Percentiles rank a stretch among this genome's conserved stretches.
Evolutionary conservation across 352 stramenopile species (phyloP).

Genomic region (Globisporangium iwayamae): DNA sequence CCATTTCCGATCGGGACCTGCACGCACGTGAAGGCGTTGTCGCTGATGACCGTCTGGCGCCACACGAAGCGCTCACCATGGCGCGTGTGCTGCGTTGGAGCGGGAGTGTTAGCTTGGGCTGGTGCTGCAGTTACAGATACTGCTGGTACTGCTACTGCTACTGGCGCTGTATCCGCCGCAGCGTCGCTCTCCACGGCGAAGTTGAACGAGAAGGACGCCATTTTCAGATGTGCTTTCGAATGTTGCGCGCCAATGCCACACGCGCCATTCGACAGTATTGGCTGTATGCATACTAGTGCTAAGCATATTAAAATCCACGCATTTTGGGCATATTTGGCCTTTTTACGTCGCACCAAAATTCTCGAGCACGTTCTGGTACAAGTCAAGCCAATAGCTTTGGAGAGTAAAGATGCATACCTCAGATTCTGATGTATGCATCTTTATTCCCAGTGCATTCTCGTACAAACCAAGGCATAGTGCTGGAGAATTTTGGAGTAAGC

Average conservation of each 20-base stretch:
- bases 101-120: not conserved
- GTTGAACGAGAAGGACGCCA: constrained; percentile 64
- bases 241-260: not conserved
- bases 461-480: too few relatives aligned
- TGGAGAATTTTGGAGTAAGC: too few relatives aligned
- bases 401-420: too few relatives aligned
- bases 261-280: too few relatives aligned
- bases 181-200: constrained; percentile 39
- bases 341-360: too few relatives aligned
- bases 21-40: constrained; percentile 29
- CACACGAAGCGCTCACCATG: constrained; percentile 55
- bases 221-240: not conserved
- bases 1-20: constrained; percentile 21
- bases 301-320: too few relatives aligned
- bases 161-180: not conserved
- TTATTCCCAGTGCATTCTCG: too few relatives aligned
- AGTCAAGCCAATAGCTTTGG: too few relatives aligned
- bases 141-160: not conserved
- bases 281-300: too few relatives aligned
- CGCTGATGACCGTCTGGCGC: not conserved
- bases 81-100: constrained; percentile 26
- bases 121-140: not conserved
- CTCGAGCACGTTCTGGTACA: too few relatives aligned
- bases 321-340: too few relatives aligned
- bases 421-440: too few relatives aligned